These are phyloP conservation scores for Cercospora sp. DNA, from an alignment of 2,329 filamentous ascomycete species.

Conservation along the genomic window DNA sequence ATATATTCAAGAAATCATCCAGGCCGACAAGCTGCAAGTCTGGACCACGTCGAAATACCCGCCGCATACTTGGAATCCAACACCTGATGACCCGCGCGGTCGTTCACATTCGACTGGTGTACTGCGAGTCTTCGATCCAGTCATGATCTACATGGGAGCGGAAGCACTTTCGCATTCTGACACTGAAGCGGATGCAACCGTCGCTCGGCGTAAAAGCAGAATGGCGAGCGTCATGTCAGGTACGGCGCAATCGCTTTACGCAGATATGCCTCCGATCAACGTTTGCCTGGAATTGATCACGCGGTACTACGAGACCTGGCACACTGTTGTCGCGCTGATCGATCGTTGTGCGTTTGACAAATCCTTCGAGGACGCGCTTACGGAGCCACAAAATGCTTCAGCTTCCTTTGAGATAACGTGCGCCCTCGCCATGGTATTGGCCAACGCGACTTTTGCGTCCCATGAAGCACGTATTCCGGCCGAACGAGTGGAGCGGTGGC, in stretches of 20 bases:
- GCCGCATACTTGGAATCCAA: constrained; percentile 6
- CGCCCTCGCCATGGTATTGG: constrained; percentile 14
- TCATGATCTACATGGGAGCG: constrained; percentile 15
- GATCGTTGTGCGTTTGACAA: constrained; percentile 6
- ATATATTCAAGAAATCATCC: background rate
- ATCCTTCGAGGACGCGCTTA: constrained; percentile 6
- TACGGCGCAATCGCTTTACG: constrained; percentile 10
- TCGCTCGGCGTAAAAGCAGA: background rate
- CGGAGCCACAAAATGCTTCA: constrained; percentile 4
- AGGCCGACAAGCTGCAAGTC: background rate
- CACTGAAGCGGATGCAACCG: background rate
- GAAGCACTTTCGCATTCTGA: background rate
- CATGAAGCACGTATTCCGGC: constrained; percentile 7
- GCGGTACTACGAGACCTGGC: constrained; percentile 20
- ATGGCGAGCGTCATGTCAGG: constrained; percentile 2
- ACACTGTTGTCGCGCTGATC: constrained; percentile 13
- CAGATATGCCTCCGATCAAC: constrained; percentile 9
- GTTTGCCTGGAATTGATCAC: constrained; percentile 13
- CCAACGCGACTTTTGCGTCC: constrained; percentile 15
- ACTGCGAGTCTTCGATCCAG: constrained; percentile 8
- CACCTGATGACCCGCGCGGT: background rate
- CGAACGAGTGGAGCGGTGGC: constrained; percentile 13
- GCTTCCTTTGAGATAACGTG: constrained; percentile 10
- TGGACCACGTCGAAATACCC: constrained; percentile 1
- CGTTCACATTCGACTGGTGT: constrained; percentile 14